Base-by-base conservation (phyloP, 2,329 filamentous ascomycete species). In the Nothopassalora personata region DNA sequence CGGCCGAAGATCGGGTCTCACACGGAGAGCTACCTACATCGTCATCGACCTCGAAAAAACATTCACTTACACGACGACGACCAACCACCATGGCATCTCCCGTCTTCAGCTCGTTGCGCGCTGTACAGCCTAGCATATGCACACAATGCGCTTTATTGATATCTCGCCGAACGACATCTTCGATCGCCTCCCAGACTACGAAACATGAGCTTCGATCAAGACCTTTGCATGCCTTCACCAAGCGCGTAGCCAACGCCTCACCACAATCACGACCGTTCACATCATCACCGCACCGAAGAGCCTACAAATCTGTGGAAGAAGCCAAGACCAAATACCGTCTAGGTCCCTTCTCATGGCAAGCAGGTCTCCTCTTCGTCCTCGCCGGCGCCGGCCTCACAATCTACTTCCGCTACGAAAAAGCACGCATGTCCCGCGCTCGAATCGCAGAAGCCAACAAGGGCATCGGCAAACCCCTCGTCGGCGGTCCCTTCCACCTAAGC, bases 401-500 rank as follows among this genome's bases (percentile, higher is more conserved):
- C 76, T 99, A 97, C 74, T 97, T 99, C 76, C 90, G 92, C 70
- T 85, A 86, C 69, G 94, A 99, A 76, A 97, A 97, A 80, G 85
- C 85, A 68, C 87, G 94, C 70, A 87, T 99, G 85, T 87, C 94
- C 72, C 85, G 92, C 63, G 89, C 92, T 79, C 84, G 91, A 58
- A 85, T 97, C 67, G 91, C 91, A 7, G 92, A 97, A 72, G 89
- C 93, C 67, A 89, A 88, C 65, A 99, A 99, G 78, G 92, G 93
- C 10, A 87, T 97, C 5, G 94, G 94, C 1, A 87, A 85, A 72
- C 94, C 94, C 34, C 95, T 96, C 79, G 92, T 99, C 55, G 94
- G 94, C 57, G 94, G 94, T 0, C 80, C 86, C 0, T 97, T 99
- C 73, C 80, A 86, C 64, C 78, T 99, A 67, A 78, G 88, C 43